phyloP scores from a whole-genome alignment of 371 early-diverging fungal species.

The Vittaforma corneae region DNA sequence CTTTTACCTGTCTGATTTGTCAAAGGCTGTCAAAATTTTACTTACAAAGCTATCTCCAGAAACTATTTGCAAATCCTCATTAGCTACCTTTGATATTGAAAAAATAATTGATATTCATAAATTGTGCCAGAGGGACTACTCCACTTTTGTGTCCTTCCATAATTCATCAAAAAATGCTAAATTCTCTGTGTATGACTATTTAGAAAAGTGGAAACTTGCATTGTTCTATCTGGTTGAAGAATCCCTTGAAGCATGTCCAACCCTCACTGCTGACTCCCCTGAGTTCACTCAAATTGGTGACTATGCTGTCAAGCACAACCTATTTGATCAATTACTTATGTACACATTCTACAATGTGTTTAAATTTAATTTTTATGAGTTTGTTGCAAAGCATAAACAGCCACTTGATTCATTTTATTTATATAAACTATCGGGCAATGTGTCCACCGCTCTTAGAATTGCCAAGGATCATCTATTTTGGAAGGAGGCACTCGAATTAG shows the following conservation, averaged over 20 bases:
- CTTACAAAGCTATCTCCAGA: background rate
- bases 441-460: constrained; percentile 7
- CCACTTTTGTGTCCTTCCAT: background rate
- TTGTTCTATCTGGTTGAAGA: background rate
- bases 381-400: background rate
- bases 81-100: background rate
- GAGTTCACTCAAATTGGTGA: background rate
- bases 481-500: constrained; percentile 13
- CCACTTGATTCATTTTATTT: background rate
- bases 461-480: constrained; percentile 26
- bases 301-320: constrained; percentile 4
- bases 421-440: background rate
- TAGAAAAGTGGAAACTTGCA: background rate
- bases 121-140: background rate
- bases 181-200: background rate
- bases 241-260: background rate
- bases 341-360: background rate
- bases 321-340: background rate
- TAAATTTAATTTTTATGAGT: background rate
- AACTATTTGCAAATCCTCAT: background rate
- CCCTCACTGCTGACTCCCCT: background rate
- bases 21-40: background rate
- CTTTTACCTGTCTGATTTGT: background rate
- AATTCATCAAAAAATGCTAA: background rate
- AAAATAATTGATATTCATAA: background rate